A percentile compares a stretch with the other conserved stretches of the same genome.
These are phyloP conservation scores for Colletotrichum sp. DNA, from an alignment of 2,329 filamentous ascomycete species.

Conservation along the genomic window DNA sequence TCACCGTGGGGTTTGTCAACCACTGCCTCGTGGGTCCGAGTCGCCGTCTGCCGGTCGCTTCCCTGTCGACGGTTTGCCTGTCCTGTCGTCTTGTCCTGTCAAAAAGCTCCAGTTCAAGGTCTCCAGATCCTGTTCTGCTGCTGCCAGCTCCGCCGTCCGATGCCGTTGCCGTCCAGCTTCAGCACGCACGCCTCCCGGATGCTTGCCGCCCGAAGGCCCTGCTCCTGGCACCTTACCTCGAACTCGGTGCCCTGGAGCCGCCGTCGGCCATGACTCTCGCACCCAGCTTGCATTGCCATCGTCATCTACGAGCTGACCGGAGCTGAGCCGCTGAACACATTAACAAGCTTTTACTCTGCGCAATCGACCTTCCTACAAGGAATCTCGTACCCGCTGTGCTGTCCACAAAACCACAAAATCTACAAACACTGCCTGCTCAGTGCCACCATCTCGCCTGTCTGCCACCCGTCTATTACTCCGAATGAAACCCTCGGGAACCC, in stretches of 20 bases:
- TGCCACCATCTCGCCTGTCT: slow-evolving; percentile 1
- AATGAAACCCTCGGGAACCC: slow-evolving; percentile 10
- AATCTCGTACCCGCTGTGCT: not conserved
- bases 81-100: not conserved
- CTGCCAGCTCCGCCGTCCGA: not conserved
- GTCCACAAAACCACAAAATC: not conserved
- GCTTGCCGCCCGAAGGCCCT: not conserved
- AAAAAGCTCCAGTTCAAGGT: not conserved
- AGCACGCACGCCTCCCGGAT: not conserved
- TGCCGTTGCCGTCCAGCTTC: not conserved
- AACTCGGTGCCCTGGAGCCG: not conserved
- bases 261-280: not conserved
- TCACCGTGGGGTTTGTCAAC: not conserved
- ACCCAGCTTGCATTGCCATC: slow-evolving; percentile 1
- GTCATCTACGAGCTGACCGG: not conserved
- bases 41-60: not conserved
- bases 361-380: not conserved
- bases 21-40: not conserved
- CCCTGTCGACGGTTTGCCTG: not conserved
- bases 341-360: not conserved
- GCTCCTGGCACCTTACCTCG: not conserved
- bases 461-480: slow-evolving; percentile 3
- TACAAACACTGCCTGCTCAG: slow-evolving; percentile 6
- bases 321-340: not conserved
- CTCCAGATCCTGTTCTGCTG: not conserved